Conservation (phyloP, 352 stramenopile genomes). For the Halophytophthora polymorphica region DNA sequence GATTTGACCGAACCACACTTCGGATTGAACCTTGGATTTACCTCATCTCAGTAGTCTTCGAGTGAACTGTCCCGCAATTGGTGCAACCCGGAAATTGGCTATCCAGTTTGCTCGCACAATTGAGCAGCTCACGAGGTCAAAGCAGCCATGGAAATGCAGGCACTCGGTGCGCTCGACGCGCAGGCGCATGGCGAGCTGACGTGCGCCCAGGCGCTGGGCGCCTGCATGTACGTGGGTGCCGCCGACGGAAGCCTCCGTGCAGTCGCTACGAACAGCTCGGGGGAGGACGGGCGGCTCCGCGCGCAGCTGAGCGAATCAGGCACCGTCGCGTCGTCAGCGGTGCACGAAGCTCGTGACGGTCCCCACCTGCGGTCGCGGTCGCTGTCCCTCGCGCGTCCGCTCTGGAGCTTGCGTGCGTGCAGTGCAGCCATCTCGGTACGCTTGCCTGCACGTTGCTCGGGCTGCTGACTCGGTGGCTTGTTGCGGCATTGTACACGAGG, state of each 20-base stretch:
- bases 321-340: too few relatives aligned
- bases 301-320: not conserved
- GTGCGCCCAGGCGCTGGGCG: constrained; percentile 15
- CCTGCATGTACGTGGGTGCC: constrained; percentile 25
- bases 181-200: constrained; percentile 16
- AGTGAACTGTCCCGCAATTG: too few relatives aligned
- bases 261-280: constrained; percentile 16
- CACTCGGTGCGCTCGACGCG: constrained; percentile 4
- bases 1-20: too few relatives aligned
- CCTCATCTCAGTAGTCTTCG: too few relatives aligned
- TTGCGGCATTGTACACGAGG: not conserved
- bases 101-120: too few relatives aligned
- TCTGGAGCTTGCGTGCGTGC: constrained; percentile 15
- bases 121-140: not conserved
- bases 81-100: too few relatives aligned
- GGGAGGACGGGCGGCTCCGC: not conserved
- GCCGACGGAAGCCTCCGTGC: constrained; percentile 26
- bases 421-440: constrained; percentile 24
- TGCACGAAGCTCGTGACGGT: not conserved
- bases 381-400: constrained; percentile 13
- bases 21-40: too few relatives aligned
- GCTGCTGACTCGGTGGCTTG: constrained; percentile 1
- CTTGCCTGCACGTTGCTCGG: constrained; percentile 6
- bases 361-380: constrained; percentile 2
- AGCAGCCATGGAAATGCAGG: constrained; percentile 21